Conservation (phyloP, 225 moss, liverwort and hornwort genomes). For the Neckera pumila region DNA sequence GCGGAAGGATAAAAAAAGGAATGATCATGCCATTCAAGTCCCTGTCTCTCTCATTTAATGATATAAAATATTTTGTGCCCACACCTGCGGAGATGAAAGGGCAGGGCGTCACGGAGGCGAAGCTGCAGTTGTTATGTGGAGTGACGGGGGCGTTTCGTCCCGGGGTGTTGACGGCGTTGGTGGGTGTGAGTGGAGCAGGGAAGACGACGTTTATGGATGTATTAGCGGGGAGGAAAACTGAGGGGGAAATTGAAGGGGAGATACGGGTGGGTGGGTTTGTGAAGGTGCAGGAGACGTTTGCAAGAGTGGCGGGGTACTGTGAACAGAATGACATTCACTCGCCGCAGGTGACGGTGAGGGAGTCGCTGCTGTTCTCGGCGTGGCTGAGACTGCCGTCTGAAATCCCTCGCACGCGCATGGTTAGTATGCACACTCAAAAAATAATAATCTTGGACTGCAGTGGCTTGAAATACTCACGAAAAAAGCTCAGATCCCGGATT, state of each 20-base stretch:
- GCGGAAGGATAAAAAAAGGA: not conserved
- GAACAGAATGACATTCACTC: slow-evolving; percentile 55
- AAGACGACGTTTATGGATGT: slow-evolving; percentile 90
- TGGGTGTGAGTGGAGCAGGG: slow-evolving; percentile 76
- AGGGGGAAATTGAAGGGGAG: slow-evolving; percentile 34
- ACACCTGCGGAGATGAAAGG: slow-evolving; percentile 42
- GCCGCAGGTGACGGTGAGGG: slow-evolving; percentile 43
- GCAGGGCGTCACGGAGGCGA: slow-evolving; percentile 19
- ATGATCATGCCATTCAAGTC: slow-evolving; percentile 62
- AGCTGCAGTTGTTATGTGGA: slow-evolving; percentile 44
- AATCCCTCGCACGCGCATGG: slow-evolving; percentile 22
- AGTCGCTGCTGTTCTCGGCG: slow-evolving; percentile 44
- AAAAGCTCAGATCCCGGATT: not conserved
- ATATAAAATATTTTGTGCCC: slow-evolving; percentile 59
- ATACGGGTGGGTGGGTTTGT: slow-evolving; percentile 17
- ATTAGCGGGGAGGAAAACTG: slow-evolving; percentile 67
- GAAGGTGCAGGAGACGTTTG: slow-evolving; percentile 25
- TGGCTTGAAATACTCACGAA: not conserved
- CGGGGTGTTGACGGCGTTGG: slow-evolving; percentile 66
- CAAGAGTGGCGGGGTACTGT: slow-evolving; percentile 30
- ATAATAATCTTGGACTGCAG: not conserved
- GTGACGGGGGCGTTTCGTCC: slow-evolving; percentile 72
- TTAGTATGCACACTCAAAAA: not conserved
- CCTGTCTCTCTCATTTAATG: slow-evolving; percentile 40
- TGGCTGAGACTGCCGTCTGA: slow-evolving; percentile 36